Evolutionary conservation across 2,329 filamentous ascomycete genomes (phyloP), one percentile per base, ranked within the genome.

Genomic region (Tolypocladium album): DNA sequence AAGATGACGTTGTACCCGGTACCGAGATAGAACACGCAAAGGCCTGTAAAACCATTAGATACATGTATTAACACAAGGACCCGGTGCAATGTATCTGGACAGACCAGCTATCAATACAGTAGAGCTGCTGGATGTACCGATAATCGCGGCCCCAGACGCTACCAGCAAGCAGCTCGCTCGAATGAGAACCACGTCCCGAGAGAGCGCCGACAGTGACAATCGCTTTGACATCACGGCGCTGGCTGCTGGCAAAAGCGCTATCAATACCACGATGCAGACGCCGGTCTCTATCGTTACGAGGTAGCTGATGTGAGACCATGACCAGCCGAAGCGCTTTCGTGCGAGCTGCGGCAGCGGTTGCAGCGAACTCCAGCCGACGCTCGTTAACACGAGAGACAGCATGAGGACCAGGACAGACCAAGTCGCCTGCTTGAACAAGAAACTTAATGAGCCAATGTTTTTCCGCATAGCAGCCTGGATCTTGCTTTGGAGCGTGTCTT

Each of bases 311-410:
- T 60, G 39, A 20, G 59, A 50, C 59, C 59, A 62, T 15, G 60
- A 55, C 60, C 60, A 63, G 22, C 58, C 56, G 45, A 61, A 63
- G 8, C 58, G 55, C 27, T 61, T 61, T 38, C 58, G 40, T 9
- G 55, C 58, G 47, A 60, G 61, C 39, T 61, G 61, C 38, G 57
- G 47, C 40, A 60, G 31, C n/a, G 60, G 36, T 17, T 55, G 22
- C 24, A 42, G 11, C 9, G 47, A 36, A 34, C 15, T 24, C 52
- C 50, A 42, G n/a, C 31, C 34, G 24, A 59, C 17, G 38, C 45
- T 59, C 3, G 50, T 59, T 34, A 22, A n/a, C 15, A 59, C 17
- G 20, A 59, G 15, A 40, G 50, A 20, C 27, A 56, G 8, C 22
- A 59, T 39, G 20, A 59, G 50, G 4, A 43, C 13, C 12, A 55